phyloP scores from a whole-genome alignment of 495 filamentous ascomycete genomes.

The Neurospora cerealis region DNA sequence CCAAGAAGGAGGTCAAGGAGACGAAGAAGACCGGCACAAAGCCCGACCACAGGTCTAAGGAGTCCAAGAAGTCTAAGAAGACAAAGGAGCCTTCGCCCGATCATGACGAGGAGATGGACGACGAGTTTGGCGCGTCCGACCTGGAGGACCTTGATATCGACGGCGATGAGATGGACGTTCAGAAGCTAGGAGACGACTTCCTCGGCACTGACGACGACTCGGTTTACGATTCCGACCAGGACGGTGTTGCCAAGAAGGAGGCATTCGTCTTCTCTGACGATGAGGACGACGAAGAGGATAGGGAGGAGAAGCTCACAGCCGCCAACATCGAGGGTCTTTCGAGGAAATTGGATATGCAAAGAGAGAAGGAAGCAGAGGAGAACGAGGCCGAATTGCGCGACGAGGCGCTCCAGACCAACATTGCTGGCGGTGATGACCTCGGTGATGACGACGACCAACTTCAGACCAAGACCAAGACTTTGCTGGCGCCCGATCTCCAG shows the following conservation, averaged over 20 bases:
- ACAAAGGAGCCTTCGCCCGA: slow-evolving; percentile 27
- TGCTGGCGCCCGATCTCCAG: slow-evolving; percentile 79
- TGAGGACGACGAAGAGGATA: slow-evolving; percentile 80
- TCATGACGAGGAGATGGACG: slow-evolving; percentile 43
- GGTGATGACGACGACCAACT: slow-evolving; percentile 36
- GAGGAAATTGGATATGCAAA: slow-evolving; percentile 62
- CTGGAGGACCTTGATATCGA: slow-evolving; percentile 48
- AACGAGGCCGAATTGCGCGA: slow-evolving; percentile 77
- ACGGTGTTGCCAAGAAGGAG: slow-evolving; percentile 45
- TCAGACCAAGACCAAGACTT: slow-evolving; percentile 34
- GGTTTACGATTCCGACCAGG: slow-evolving; percentile 65
- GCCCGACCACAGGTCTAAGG: slow-evolving; percentile 7
- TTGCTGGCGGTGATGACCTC: slow-evolving; percentile 56
- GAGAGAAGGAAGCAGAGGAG: slow-evolving; percentile 60
- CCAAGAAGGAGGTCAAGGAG: slow-evolving; percentile 10
- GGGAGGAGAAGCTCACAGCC: slow-evolving; percentile 84
- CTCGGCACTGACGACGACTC: slow-evolving; percentile 50
- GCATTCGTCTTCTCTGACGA: slow-evolving; percentile 86
- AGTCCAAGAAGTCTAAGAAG: slow-evolving; percentile 37
- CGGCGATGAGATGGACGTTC: slow-evolving; percentile 29
- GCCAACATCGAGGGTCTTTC: slow-evolving; percentile 94
- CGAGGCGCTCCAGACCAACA: slow-evolving; percentile 88
- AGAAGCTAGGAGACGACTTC: slow-evolving; percentile 44
- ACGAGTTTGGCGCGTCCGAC: slow-evolving; percentile 35
- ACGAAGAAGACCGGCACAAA: slow-evolving; percentile 3